Percentiles rank a stretch among this genome's conserved stretches.
These are phyloP conservation scores for Candida morakotiae DNA, from an alignment of 805 yeast genomes.

Conservation along the genomic window DNA sequence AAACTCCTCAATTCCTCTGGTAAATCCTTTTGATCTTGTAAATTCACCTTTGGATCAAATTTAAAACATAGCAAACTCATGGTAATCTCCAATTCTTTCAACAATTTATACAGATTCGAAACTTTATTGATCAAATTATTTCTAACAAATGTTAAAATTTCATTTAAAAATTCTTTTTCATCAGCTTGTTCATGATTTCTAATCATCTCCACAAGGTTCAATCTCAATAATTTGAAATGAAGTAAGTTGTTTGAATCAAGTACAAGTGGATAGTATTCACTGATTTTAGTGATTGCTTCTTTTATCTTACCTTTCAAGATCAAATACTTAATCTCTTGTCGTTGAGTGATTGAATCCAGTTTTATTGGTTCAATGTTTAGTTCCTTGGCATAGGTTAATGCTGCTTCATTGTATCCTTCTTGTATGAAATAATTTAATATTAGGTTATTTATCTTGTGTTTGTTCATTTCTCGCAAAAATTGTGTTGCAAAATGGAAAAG, in stretches of 20 bases:
- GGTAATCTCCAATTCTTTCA: slow-evolving; percentile 73
- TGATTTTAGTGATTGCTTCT: slow-evolving; percentile 52
- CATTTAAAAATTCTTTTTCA: slow-evolving; percentile 48
- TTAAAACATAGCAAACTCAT: slow-evolving; percentile 73
- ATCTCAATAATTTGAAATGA: slow-evolving; percentile 68
- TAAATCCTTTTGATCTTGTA: slow-evolving; percentile 37
- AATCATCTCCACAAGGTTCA: slow-evolving; percentile 79
- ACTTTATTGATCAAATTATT: slow-evolving; percentile 60
- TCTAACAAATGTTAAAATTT: slow-evolving; percentile 55
- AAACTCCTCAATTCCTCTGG: slow-evolving; percentile 54
- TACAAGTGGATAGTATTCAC: slow-evolving; percentile 58
- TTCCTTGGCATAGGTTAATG: slow-evolving; percentile 58
- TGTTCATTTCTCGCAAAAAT: slow-evolving; percentile 8
- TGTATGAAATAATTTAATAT: slow-evolving; percentile 71
- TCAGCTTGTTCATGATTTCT: slow-evolving; percentile 39
- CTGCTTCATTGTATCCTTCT: slow-evolving; percentile 74
- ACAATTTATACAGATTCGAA: slow-evolving; percentile 51
- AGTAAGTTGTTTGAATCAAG: slow-evolving; percentile 59
- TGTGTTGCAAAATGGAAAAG: slow-evolving; percentile 14
- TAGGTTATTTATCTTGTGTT: slow-evolving; percentile 44
- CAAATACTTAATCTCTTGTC: slow-evolving; percentile 50
- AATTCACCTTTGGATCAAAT: slow-evolving; percentile 26
- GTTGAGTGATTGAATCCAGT: slow-evolving; percentile 46
- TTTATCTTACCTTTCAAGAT: slow-evolving; percentile 61
- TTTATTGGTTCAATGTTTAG: too few species aligned